Base-by-base conservation (phyloP, 2,329 filamentous ascomycete genomes). In the Corniculantispora saksenae region DNA sequence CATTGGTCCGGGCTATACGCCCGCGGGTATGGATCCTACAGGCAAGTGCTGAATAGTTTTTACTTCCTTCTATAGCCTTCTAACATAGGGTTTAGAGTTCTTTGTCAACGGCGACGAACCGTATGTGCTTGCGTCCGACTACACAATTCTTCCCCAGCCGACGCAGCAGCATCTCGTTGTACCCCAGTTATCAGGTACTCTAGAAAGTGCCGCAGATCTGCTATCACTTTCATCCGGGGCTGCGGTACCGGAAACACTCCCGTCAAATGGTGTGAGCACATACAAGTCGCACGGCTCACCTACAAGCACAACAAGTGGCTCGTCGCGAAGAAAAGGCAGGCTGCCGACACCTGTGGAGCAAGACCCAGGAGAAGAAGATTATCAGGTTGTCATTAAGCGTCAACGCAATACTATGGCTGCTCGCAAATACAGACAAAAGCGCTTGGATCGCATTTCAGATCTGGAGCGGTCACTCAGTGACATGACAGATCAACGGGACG, bases 331-430 rank as follows among this genome's bases (percentile, higher is more conserved):
- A 47, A 32, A 40, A 13, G 50, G 51, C 40, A 6, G 56, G 35
- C 55, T 62, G n/a, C 56, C 61, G 17, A 56, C 61, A 2, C 66
- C 67, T 4, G 68, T 69, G 35, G 72, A 70, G 6, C 70, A 70
- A 21, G 59, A 62, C 25, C 10, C 13, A 3, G 70, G 73, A 9
- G 72, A 75, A 15, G 64, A 69, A 19, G 67, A 67, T 3, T 67
- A 68, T 29, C 69, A 73, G 38, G 75, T 74, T 6, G 72, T 75
- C 21, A 72, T 81, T 71, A 91, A 91, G 75, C 87, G 89, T 32
- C 84, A 86, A 67, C 84, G 86, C 67, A 91, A 92, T 75, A 91
- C 89, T 17, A 82, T 90, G 67, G 89, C 89, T n/a, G 89, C 89
- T 35, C 84, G 88, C 67, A 88, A 89, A 67, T 91, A 91, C 73